These are phyloP conservation scores for Suillus alpinus DNA, from an alignment of 768 basidiomycete genomes.

Conservation along the genomic window DNA sequence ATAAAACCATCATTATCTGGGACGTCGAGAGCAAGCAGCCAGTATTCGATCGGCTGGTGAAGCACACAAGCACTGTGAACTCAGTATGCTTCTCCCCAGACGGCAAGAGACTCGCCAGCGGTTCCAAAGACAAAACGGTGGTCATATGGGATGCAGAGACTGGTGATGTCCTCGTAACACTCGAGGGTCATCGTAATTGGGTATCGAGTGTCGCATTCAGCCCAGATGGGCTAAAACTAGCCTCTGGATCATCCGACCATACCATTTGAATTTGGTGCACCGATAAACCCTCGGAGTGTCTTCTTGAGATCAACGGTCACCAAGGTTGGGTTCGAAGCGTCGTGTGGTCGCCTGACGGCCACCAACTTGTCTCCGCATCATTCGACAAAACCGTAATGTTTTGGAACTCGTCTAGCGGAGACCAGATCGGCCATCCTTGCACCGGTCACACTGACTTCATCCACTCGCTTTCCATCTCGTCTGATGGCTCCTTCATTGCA, in stretches of 20 bases:
- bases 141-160: conserved; percentile 8
- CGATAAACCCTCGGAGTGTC: too few relatives aligned
- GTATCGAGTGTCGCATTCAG: conserved; percentile 21
- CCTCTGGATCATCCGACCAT: conserved; percentile 10
- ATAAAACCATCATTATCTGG: conserved; percentile 10
- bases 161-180: conserved; percentile 28
- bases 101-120: conserved; percentile 4
- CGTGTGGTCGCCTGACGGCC: conserved; percentile 27
- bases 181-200: conserved; percentile 17
- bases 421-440: conserved; percentile 16
- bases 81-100: conserved; percentile 1
- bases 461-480: conserved; percentile 25
- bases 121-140: conserved; percentile 7
- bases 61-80: neutral
- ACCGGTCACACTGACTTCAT: conserved; percentile 20
- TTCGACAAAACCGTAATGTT: conserved; percentile 28
- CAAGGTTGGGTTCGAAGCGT: conserved; percentile 29
- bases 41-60: neutral
- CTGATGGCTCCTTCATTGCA: conserved; percentile 23
- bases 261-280: conserved; percentile 19
- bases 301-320: conserved; percentile 21
- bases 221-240: neutral
- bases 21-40: conserved; percentile 7
- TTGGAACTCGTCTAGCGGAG: conserved; percentile 24
- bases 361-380: conserved; percentile 23